Conservation (phyloP, 169 alveolate genomes). For the Perkinsus marinus region DNA sequence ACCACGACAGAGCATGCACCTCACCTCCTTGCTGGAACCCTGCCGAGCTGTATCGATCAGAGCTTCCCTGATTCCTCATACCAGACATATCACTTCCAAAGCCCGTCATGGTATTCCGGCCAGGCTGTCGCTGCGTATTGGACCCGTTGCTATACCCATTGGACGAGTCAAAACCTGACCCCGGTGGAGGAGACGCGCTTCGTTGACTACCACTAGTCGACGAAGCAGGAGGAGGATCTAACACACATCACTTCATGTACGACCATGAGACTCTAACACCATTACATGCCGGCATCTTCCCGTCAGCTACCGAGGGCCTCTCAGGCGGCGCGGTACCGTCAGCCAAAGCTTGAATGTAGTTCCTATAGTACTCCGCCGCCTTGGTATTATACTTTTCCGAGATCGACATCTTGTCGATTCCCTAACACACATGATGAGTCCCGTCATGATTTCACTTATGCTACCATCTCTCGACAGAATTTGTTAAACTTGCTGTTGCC, state of each 20-base stretch:
- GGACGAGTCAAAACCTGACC: neutral
- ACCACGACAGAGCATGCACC: no score
- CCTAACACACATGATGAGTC: neutral
- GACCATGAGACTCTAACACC: neutral
- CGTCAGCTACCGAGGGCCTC: neutral
- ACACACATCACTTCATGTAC: neutral
- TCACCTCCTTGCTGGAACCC: neutral
- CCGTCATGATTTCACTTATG: no score
- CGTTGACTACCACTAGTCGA: neutral
- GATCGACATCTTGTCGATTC: neutral
- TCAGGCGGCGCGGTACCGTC: neutral
- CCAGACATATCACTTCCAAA: neutral
- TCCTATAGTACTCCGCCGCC: neutral
- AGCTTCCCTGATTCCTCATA: neutral
- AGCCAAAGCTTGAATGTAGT: neutral
- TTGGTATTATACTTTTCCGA: neutral
- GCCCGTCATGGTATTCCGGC: neutral
- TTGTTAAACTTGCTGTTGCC: conserved; percentile 25
- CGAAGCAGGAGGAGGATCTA: neutral
- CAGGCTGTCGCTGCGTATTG: neutral
- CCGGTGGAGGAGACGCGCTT: neutral
- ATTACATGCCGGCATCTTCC: neutral
- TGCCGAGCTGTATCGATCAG: neutral
- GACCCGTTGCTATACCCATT: neutral
- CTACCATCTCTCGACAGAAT: conserved; percentile 25